Conservation (phyloP, 257 asterid species). For the Paraleonurus japonicus region DNA sequence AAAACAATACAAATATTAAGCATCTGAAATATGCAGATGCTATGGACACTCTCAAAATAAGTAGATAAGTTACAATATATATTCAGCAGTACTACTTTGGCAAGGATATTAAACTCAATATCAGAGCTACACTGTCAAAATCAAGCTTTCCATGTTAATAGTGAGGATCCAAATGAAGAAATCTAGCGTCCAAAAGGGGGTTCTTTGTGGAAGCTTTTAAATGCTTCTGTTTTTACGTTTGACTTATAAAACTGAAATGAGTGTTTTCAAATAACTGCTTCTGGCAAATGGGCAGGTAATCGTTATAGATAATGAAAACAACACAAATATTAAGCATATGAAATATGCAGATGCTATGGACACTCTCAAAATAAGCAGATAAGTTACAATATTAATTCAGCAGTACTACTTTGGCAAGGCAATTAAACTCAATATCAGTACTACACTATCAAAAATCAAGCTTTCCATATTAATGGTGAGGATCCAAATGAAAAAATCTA, state of each 20-base stretch:
- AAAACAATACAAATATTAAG: not conserved
- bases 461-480: not conserved
- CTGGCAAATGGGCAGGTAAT: too few species aligned
- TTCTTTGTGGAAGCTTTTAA: not conserved
- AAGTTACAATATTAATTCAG: not conserved
- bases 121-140: not conserved
- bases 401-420: not conserved
- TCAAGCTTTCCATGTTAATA: not conserved
- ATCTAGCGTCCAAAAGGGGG: not conserved
- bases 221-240: not conserved
- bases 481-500: not conserved
- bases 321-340: not conserved
- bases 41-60: not conserved
- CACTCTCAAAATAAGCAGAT: not conserved
- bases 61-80: not conserved
- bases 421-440: not conserved
- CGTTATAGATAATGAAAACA: too few species aligned
- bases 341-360: constrained; percentile 1
- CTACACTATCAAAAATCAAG: not conserved
- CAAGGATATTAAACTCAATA: not conserved
- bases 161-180: constrained; percentile 2
- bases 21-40: not conserved
- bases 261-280: too few species aligned
- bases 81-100: not conserved
- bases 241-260: too few species aligned